Base-by-base conservation (phyloP, 208 protist species). In the Acanthamoeba lugdunensis region DNA sequence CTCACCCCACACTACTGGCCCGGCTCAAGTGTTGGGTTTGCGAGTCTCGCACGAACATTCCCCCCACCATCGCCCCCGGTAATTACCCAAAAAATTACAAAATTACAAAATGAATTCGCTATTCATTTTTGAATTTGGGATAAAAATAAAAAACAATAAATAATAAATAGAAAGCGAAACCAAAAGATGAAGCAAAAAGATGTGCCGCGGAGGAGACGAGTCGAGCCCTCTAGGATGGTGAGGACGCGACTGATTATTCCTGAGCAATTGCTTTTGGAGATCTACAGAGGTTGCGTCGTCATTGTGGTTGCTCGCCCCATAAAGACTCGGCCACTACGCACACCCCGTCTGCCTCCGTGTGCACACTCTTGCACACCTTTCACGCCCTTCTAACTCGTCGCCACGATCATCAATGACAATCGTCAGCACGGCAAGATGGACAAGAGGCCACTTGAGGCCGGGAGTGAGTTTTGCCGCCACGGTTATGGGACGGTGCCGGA, bases 241-340 rank as follows among this genome's bases (percentile, higher is more conserved):
- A 30, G 48, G 45, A 48, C 33, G 9, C 77, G 48, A 84, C 77
- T 33, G 77, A 84, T 84, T 61, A 56, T 84, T 84, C 77, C 77
- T 84, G 77, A n/a, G 16, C 77, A 61, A 25, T 84, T 18, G n/a
- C 77, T 84, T 13, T 84, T 16, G 77, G 77, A 84, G 77, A 84
- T 16, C 28, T 84, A 84, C 77, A 84, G 77, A 84, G 77, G 77
- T 56, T 58, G 23, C 18, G 45, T 9, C 77, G 23, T 50, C 37
- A 84, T 25, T 21, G 77, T 84, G 77, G 77, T 58, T 84, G 25
- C 77, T 84, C 28, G 77, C 77, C 77, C 77, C 77, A 84, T 84
- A 84, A 84, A 84, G 77, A 84, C 77, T 84, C 37, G 48, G 77
- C 77, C 77, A 84, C 77, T 84, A 84, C 77, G 77, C 77, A 33